phyloP scores from a whole-genome alignment of 2,329 filamentous ascomycete genomes.

The Beauveria medogensis region DNA sequence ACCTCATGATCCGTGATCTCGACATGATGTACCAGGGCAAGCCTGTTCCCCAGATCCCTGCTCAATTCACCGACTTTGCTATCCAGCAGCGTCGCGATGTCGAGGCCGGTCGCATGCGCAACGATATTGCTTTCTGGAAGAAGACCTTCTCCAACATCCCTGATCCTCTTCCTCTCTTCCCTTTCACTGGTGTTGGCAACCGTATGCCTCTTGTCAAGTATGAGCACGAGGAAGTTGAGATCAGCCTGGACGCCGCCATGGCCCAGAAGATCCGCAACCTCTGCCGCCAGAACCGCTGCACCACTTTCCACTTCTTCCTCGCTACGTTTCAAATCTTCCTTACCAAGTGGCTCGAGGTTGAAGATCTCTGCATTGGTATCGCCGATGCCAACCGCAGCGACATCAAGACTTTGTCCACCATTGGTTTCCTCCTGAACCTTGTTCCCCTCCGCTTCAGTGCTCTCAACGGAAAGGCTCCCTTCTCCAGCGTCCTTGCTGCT shows the following conservation, averaged over 20 bases:
- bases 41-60: constrained; percentile 19
- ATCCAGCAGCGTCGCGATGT: constrained; percentile 22
- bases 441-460: constrained; percentile 32
- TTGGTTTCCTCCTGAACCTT: constrained; percentile 37
- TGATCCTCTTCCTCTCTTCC: constrained; percentile 14
- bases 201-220: constrained; percentile 12
- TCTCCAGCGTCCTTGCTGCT: constrained; percentile 16
- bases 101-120: constrained; percentile 14
- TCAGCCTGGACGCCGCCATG: constrained; percentile 11
- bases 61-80: constrained; percentile 28
- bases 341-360: constrained; percentile 17
- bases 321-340: constrained; percentile 29
- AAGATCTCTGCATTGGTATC: constrained; percentile 37
- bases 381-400: constrained; percentile 26
- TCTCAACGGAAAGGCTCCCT: constrained; percentile 13
- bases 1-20: constrained; percentile 36
- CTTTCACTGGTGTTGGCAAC: constrained; percentile 10
- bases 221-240: constrained; percentile 12
- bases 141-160: constrained; percentile 12
- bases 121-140: constrained; percentile 19
- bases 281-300: constrained; percentile 15
- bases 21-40: constrained; percentile 31
- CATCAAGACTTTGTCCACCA: constrained; percentile 18
- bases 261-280: constrained; percentile 13
- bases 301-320: constrained; percentile 40